Percentiles rank a stretch among this genome's conserved stretches.
phyloP scores from a whole-genome alignment of 106 monocot genomes.

The Dendrobium catenatum region DNA sequence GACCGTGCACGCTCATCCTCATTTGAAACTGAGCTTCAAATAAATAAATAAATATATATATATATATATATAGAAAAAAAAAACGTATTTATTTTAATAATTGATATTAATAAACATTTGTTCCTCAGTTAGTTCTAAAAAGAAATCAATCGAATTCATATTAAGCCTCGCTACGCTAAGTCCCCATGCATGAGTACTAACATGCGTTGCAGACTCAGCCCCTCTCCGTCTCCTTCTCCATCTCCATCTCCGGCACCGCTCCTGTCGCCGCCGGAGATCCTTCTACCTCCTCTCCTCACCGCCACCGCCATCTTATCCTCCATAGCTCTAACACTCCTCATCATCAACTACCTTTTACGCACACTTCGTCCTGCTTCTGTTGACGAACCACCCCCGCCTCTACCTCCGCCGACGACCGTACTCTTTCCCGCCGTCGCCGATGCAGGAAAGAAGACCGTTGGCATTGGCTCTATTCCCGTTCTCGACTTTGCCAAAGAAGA shows the following conservation, averaged over 20 bases:
- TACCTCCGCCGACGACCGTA: neutral
- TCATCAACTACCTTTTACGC: neutral
- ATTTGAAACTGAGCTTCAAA: no score
- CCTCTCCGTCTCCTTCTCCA: neutral
- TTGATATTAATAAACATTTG: no score
- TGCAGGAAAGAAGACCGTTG: neutral
- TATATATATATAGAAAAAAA: no score
- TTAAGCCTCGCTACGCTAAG: no score
- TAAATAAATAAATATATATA: no score
- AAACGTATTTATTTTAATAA: no score
- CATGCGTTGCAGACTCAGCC: neutral
- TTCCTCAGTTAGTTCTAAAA: no score
- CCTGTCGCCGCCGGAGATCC: neutral
- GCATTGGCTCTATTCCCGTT: neutral
- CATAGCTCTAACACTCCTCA: conserved; percentile 1
- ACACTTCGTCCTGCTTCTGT: neutral
- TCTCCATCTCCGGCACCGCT: neutral
- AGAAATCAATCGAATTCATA: no score
- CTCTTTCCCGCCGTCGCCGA: neutral
- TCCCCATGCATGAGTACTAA: no score
- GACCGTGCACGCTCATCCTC: no score
- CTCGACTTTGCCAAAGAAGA: neutral
- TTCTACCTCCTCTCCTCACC: neutral
- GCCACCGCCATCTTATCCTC: neutral
- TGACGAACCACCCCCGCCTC: neutral